These are phyloP conservation scores for Colletotrichum cordylinicola DNA, from an alignment of 2,329 filamentous ascomycete genomes.

Conservation along the genomic window DNA sequence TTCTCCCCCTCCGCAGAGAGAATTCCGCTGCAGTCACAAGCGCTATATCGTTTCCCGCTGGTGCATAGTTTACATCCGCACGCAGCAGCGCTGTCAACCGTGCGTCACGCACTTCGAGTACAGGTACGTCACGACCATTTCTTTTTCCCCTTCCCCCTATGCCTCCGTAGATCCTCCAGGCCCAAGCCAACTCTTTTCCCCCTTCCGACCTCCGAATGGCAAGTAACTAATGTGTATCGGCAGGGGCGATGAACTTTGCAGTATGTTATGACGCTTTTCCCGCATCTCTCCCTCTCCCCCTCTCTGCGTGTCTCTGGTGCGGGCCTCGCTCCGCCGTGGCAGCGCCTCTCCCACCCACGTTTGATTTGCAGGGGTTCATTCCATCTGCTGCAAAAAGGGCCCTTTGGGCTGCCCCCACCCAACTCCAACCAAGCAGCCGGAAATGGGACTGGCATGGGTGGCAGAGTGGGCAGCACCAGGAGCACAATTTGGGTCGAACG, in stretches of 20 bases:
- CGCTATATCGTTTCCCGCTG: conserved; percentile 51
- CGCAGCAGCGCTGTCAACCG: conserved; percentile 46
- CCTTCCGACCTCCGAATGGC: not conserved
- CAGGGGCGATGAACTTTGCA: conserved; percentile 51
- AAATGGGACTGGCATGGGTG: conserved; percentile 7
- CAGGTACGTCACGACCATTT: conserved; percentile 33
- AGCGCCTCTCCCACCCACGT: not conserved
- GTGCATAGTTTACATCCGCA: conserved; percentile 51
- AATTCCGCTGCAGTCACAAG: conserved; percentile 58
- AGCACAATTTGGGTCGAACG: not conserved
- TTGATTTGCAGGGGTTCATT: not conserved
- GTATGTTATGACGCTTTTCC: conserved; percentile 33
- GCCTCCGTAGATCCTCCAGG: not conserved
- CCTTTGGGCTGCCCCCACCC: not conserved
- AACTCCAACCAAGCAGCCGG: conserved; percentile 9
- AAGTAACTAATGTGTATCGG: conserved; percentile 4
- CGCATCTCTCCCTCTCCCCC: not conserved
- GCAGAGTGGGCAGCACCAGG: not conserved
- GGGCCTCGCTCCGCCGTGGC: not conserved
- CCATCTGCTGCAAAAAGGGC: not conserved
- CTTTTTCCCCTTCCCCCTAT: not conserved
- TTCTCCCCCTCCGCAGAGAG: conserved; percentile 41
- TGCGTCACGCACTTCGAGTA: conserved; percentile 52
- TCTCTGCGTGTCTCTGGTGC: not conserved
- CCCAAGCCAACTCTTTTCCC: not conserved